phyloP scores from a whole-genome alignment of 495 filamentous ascomycete species.

The Daldinia decipiens region DNA sequence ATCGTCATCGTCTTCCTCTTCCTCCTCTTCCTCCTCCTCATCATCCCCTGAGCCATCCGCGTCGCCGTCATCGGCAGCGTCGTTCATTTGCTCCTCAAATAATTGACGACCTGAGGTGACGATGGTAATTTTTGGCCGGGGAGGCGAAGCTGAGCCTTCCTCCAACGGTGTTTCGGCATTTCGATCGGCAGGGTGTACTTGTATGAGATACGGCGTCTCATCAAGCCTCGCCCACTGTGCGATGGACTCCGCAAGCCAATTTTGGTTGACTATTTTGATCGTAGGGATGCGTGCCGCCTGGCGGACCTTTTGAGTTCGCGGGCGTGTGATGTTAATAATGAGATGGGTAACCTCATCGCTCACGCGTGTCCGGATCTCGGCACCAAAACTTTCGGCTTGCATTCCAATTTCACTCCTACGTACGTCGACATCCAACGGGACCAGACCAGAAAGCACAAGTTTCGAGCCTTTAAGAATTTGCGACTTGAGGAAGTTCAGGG shows the following conservation, averaged over 20 bases:
- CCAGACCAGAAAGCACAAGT: slow-evolving; percentile 88
- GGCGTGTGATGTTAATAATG: slow-evolving; percentile 64
- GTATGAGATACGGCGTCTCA: slow-evolving; percentile 77
- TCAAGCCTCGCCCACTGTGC: slow-evolving; percentile 78
- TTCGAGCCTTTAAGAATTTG: slow-evolving; percentile 73
- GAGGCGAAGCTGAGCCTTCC: slow-evolving; percentile 48
- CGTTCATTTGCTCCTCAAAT: slow-evolving; percentile 33
- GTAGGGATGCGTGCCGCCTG: slow-evolving; percentile 75
- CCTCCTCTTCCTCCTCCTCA: slow-evolving; percentile 52
- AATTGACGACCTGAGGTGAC: slow-evolving; percentile 46
- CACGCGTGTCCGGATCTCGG: slow-evolving; percentile 68
- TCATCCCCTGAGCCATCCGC: slow-evolving; percentile 52
- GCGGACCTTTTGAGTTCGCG: slow-evolving; percentile 88
- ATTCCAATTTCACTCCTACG: slow-evolving; percentile 79
- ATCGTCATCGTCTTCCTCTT: slow-evolving; percentile 59
- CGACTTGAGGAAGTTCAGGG: slow-evolving; percentile 82
- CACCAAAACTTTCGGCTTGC: slow-evolving; percentile 88
- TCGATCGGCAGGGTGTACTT: slow-evolving; percentile 70
- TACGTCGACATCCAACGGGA: slow-evolving; percentile 81
- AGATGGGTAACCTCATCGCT: slow-evolving; percentile 60
- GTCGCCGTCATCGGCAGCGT: slow-evolving; percentile 50
- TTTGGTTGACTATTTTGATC: slow-evolving; percentile 88
- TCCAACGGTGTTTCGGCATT: slow-evolving; percentile 48
- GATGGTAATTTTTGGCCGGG: slow-evolving; percentile 54
- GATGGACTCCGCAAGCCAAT: slow-evolving; percentile 87